Base-by-base conservation (phyloP, 202 grass and related monocot genomes). In the Musa balbisiana region DNA sequence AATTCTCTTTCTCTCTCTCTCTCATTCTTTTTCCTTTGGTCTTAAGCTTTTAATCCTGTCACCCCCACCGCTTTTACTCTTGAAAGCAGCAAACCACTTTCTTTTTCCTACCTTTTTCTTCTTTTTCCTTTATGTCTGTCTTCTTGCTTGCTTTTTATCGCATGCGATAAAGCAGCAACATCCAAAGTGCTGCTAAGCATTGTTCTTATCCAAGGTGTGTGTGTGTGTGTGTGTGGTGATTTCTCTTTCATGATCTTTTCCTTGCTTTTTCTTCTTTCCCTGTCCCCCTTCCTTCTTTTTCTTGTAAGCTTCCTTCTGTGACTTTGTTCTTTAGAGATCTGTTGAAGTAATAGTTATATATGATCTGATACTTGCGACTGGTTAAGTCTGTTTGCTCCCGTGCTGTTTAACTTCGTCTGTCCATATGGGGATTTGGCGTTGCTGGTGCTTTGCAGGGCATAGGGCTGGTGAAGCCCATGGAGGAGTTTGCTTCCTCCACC, bases 381-480 rank as follows among this genome's bases (percentile, higher is more conserved):
- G 29, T 29, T 49, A 9, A 23, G 76, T 68, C 66, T 77, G 73
- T 75, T 79, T 78, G 54, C 76, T 78, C 24, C 54, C 54, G 26
- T 76, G 71, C 21, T 64, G 11, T 51, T 62, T 73, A 50, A 58
- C 26, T 83, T 78, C 53, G 49, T 65, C 11, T 55, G 51, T 10
- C 8, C 72, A 17, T 15, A 73, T 73, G 72, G 72, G 52, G 22
- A 73, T 55, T 24, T 56, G 16, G 16, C 53, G 81, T 80, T 76
- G 83, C 26, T 77, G 77, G 82, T 70, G 73, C 77, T 80, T 53
- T 62, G 81, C 62, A 25, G 83, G 62, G 16, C 60, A 79, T 17
- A 64, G 82, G 6, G 73, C 64, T 0, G 83, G 83, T 77, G 81
- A 73, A 55, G 71, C 51, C 71, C 70, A 78, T 76, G 79, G 83